phyloP scores from a whole-genome alignment of 441 rosid genomes.

The Arabidopsis hybrid region DNA sequence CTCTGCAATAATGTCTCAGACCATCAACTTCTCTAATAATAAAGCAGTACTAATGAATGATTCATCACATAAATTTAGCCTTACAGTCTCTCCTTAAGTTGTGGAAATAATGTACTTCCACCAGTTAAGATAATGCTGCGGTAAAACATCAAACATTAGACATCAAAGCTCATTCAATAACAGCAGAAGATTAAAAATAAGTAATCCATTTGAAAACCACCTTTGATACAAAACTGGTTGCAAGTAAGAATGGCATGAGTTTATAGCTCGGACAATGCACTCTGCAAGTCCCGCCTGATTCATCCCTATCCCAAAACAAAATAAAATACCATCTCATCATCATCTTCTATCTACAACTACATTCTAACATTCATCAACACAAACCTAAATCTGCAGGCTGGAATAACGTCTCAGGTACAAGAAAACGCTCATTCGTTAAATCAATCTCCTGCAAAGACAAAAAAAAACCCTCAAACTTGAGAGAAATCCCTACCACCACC shows the following conservation, averaged over 20 bases:
- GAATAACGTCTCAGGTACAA: conserved; percentile 94
- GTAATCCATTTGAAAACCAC: conserved; percentile 42
- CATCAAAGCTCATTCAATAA: conserved; percentile 12
- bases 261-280: conserved; percentile 93
- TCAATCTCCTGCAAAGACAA: conserved; percentile 78
- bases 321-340: background rate
- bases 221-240: conserved; percentile 92
- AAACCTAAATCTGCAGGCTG: conserved; percentile 96
- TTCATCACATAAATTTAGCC: background rate
- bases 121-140: conserved; percentile 91
- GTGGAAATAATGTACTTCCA: conserved; percentile 89
- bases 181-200: conserved; percentile 2
- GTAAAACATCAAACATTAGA: conserved; percentile 37
- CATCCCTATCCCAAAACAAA: conserved; percentile 65
- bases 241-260: conserved; percentile 82
- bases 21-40: background rate
- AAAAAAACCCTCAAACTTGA: background rate
- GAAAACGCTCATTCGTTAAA: conserved; percentile 91
- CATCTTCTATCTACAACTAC: conserved; percentile 6
- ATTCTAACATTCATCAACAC: conserved; percentile 24
- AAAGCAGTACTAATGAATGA: too few relatives aligned
- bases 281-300: conserved; percentile 97
- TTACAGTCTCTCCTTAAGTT: conserved; percentile 49
- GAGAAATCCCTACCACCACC: background rate
- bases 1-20: conserved; percentile 20